A percentile compares a stretch with the other conserved stretches of the same genome.
These are phyloP conservation scores for Trifolium pratense DNA, from an alignment of 306 rosid genomes.

Conservation along the genomic window DNA sequence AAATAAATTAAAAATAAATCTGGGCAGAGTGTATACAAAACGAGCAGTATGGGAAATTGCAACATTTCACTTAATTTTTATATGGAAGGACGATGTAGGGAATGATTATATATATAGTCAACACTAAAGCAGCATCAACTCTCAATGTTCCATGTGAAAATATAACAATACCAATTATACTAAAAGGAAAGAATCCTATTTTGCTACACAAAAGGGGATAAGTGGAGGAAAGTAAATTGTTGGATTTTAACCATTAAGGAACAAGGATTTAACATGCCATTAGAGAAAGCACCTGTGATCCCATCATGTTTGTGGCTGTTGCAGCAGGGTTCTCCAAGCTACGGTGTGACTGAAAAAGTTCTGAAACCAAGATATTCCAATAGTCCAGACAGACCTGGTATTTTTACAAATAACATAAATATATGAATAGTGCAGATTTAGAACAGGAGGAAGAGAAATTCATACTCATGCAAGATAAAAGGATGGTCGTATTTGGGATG, in stretches of 20 bases:
- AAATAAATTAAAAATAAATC: neutral
- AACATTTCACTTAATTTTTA: neutral
- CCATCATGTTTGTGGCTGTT: constrained; percentile 48
- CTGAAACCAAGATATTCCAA: constrained; percentile 90
- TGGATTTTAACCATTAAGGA: constrained; percentile 17
- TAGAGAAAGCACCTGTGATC: constrained; percentile 57
- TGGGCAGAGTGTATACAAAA: neutral
- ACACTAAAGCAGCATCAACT: neutral
- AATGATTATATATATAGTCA: neutral
- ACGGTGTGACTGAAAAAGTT: constrained; percentile 52
- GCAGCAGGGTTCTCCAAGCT: constrained; percentile 52
- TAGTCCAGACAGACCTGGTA: constrained; percentile 96
- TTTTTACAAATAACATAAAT: constrained; percentile 18
- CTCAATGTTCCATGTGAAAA: constrained; percentile 6
- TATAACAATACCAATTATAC: neutral
- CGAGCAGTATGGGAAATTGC: neutral
- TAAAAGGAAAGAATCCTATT: neutral
- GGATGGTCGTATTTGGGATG: neutral
- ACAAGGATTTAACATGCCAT: constrained; percentile 30
- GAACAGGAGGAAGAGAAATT: constrained; percentile 22
- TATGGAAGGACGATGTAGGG: neutral
- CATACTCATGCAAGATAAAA: constrained; percentile 1
- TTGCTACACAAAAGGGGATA: neutral
- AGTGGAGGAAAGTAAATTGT: neutral
- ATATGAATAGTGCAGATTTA: neutral